Evolutionary conservation across 2,329 filamentous ascomycete species (phyloP).

Genomic region (Exophiala sideris): DNA sequence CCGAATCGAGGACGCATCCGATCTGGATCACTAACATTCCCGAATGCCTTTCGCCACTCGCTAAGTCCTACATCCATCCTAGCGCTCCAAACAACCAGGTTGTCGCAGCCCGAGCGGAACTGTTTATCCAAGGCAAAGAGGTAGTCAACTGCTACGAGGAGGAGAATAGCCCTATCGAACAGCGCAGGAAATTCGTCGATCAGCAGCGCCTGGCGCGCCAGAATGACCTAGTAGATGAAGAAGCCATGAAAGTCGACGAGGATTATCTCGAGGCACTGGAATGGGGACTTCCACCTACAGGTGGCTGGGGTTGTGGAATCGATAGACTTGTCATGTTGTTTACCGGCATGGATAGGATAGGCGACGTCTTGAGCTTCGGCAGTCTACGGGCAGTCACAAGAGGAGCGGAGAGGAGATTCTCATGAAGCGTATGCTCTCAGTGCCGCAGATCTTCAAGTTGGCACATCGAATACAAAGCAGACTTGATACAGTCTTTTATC

Average conservation of each 20-base stretch:
- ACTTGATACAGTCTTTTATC: conserved; percentile 3
- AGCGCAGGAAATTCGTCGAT: conserved; percentile 74
- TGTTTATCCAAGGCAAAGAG: conserved; percentile 77
- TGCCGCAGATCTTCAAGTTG: neutral
- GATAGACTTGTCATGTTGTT: conserved; percentile 92
- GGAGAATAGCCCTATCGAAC: conserved; percentile 87
- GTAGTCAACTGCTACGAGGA: conserved; percentile 98
- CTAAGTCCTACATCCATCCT: conserved; percentile 77
- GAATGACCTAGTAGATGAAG: conserved; percentile 44
- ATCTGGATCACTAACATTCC: conserved; percentile 89
- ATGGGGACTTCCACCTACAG: conserved; percentile 89
- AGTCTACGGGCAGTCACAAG: conserved; percentile 60
- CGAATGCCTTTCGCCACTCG: conserved; percentile 82
- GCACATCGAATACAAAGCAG: conserved; percentile 4
- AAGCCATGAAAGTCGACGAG: conserved; percentile 62
- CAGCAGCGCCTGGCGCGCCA: conserved; percentile 44
- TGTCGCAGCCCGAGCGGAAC: conserved; percentile 77
- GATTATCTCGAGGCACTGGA: conserved; percentile 81
- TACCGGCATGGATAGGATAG: conserved; percentile 71
- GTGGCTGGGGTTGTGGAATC: conserved; percentile 92
- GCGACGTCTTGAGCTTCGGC: conserved; percentile 84
- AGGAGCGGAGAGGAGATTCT: conserved; percentile 18
- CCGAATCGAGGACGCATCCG: conserved; percentile 62
- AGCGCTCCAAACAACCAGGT: conserved; percentile 58
- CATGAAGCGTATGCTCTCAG: neutral